Evolutionary conservation across 2,329 filamentous ascomycete species (phyloP), one percentile per base, ranked within the genome.

Genomic region (Talaromyces sp.): DNA sequence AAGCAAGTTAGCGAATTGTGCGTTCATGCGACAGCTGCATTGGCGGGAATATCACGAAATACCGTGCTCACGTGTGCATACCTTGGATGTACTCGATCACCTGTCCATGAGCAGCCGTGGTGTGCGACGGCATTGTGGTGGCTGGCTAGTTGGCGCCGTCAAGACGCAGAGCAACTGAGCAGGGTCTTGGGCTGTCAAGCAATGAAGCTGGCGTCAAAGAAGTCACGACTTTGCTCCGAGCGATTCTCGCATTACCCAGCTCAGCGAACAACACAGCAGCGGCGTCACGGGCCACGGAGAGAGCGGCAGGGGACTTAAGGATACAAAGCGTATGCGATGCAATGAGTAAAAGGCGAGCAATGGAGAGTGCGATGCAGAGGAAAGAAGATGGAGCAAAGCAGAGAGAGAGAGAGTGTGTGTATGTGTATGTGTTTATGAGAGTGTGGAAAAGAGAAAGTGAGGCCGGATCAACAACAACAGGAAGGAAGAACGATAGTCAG

Each of bases 51-150:
- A 9, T 27, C 17, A n/a, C 48, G 48, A 26, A 52, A n/a, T 17
- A 21, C 9, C 24, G 14, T 21, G 48, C 48, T 52, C 48, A 31
- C 21, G 14, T 27, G 48, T 12, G 12, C 48, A 54, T 82, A 96
- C 92, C 90, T 81, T 92, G 90, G 70, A 97, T 96, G 77, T 96
- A 97, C 81, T 97, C 92, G 73, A 97, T 92, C 69, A 96, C 87
- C 80, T 96, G 91, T 64, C 91, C 92, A 79, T 90, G 85, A 76
- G 86, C 89, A 74, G 83, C 78, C 55, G 80, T 78, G 69, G 79
- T 77, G 51, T 58, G 60, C 68, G 72, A 75, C 68, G 75, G 76
- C 73, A 77, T 77, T 67, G 75, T 85, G 71, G 67, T 61, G 58
- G 10, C 12, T 29, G 19, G 19, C 19, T 46, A 24, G 31, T 14